Evolutionary conservation across 805 yeast species (phyloP), one percentile per base, ranked within the genome.

Genomic region (Metschnikowia arizonensis): DNA sequence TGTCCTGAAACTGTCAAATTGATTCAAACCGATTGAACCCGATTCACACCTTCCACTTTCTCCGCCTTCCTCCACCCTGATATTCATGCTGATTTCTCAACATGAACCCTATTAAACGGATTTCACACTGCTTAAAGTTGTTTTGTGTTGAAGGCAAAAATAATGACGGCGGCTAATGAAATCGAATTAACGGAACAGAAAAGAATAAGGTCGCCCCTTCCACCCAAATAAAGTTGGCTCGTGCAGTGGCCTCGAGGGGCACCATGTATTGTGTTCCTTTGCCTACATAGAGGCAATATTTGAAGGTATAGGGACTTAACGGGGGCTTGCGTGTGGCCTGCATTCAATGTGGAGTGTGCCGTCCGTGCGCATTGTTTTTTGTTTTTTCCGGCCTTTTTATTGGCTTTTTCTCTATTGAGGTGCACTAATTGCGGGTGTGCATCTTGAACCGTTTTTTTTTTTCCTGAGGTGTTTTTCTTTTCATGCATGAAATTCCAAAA

Each of bases 401-500:
- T 28, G 14, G 12, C n/a, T 12, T 28, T n/a, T 28, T 30, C 18
- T 18, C 33, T 18, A 19, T 15, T 18, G 33, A n/a, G 33, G 25
- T 29, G 33, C 40, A 37, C 17, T 28, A n/a, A 10, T 15, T 7
- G 33, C 25, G 18, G 32, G 26, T 9, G 33, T 28, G 40, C 40
- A 37, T 8, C 23, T 5, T 12, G 32, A 12, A 25, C n/a, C n/a
- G 40, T n/a, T 12, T 28, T 37, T 18, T 37, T 37, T 37, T 37
- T 29, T 29, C 17, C 4, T 14, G 4, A 11, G 24, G 11, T 21
- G 19, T 26, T 39, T 39, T 39, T 31, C 30, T 21, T 39, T 30
- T 21, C 35, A 39, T 23, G 42, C 42, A 39, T 30, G 31, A 39
- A 21, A 14, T 39, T 30, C 12, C 34, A 14, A 21, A 30, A 12